These are phyloP conservation scores for Jamesozyma jinghongensis DNA, from an alignment of 805 yeast species.

Conservation along the genomic window DNA sequence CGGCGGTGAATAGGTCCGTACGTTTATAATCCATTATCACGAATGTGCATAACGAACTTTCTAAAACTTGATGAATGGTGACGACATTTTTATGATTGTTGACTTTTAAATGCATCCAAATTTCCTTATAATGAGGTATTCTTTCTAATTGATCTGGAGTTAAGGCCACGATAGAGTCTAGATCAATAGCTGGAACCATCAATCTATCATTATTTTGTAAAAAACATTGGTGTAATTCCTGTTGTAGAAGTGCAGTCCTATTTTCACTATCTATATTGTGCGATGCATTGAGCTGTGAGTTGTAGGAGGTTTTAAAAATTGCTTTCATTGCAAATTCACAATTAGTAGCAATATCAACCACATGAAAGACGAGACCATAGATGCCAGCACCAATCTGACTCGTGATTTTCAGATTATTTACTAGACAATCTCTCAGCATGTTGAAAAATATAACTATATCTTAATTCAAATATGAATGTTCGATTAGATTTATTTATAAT, in stretches of 20 bases:
- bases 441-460: too few relatives aligned
- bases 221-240: conserved; percentile 17
- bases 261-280: conserved; percentile 18
- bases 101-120: conserved; percentile 62
- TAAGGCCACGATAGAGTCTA: conserved; percentile 24
- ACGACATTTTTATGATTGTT: conserved; percentile 73
- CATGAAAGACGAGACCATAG: conserved; percentile 71
- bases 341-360: conserved; percentile 44
- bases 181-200: conserved; percentile 24
- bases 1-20: conserved; percentile 80
- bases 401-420: conserved; percentile 22
- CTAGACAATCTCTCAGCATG: conserved; percentile 19
- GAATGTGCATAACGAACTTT: conserved; percentile 47
- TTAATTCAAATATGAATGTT: too few relatives aligned
- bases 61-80: conserved; percentile 64
- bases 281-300: conserved; percentile 7
- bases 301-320: conserved; percentile 37
- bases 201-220: conserved; percentile 18
- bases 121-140: conserved; percentile 47
- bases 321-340: conserved; percentile 62
- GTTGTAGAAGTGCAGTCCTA: conserved; percentile 19
- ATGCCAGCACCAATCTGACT: conserved; percentile 64
- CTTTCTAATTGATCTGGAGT: conserved; percentile 29
- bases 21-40: conserved; percentile 81
- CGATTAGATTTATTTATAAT: too few relatives aligned